Evolutionary conservation across 2,329 filamentous ascomycete species (phyloP).

Genomic region (Aspergillus niger): DNA sequence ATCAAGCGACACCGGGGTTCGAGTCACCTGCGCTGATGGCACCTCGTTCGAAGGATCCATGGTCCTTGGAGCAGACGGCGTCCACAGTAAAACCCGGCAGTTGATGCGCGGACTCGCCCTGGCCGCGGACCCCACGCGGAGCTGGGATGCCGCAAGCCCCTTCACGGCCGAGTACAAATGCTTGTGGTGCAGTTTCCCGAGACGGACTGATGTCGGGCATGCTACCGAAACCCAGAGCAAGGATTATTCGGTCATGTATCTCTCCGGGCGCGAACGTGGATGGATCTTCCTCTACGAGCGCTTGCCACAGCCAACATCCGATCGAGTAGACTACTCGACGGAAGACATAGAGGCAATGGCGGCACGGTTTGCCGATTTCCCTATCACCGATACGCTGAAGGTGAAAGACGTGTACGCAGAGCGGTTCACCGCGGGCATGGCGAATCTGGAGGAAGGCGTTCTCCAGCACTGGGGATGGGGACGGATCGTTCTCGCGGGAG

Average conservation of each 20-base stretch:
- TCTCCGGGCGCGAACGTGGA: slow-evolving; percentile 30
- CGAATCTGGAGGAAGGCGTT: slow-evolving; percentile 43
- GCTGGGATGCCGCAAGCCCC: not conserved
- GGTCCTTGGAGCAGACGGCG: slow-evolving; percentile 18
- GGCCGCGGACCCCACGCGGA: not conserved
- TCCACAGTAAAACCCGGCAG: slow-evolving; percentile 12
- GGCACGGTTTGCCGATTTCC: slow-evolving; percentile 30
- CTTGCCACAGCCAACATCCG: slow-evolving; percentile 27
- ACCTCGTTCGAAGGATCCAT: slow-evolving; percentile 8
- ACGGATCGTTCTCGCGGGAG: slow-evolving; percentile 40
- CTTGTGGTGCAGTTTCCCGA: slow-evolving; percentile 7
- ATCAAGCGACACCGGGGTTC: not conserved
- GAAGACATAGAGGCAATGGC: slow-evolving; percentile 31
- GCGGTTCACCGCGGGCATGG: slow-evolving; percentile 29
- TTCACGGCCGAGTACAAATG: slow-evolving; percentile 7
- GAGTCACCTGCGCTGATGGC: slow-evolving; percentile 5
- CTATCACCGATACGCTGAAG: slow-evolving; percentile 27
- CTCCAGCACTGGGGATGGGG: slow-evolving; percentile 40
- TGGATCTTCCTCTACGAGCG: slow-evolving; percentile 41
- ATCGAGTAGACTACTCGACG: slow-evolving; percentile 28
- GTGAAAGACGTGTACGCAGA: slow-evolving; percentile 33
- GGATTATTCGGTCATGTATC: slow-evolving; percentile 27
- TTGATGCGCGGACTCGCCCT: slow-evolving; percentile 5
- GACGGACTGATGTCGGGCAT: not conserved
- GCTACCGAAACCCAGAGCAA: slow-evolving; percentile 13